phyloP scores from a whole-genome alignment of 1,284 basidiomycete genomes.

The Ceratobasidium sp. region DNA sequence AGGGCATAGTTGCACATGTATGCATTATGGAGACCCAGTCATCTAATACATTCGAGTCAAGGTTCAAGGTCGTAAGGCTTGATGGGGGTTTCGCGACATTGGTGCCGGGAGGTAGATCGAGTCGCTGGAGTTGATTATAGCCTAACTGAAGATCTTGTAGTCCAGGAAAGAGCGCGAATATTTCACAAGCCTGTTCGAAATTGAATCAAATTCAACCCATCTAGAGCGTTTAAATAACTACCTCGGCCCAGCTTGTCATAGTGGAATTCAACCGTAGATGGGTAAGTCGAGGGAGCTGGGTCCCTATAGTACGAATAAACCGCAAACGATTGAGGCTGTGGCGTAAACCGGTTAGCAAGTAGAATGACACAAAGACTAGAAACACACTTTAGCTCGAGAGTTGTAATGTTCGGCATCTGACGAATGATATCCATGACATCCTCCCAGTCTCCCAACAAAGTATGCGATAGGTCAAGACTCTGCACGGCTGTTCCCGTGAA shows the following conservation, averaged over 20 bases:
- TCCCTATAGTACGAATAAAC: slow-evolving; percentile 15
- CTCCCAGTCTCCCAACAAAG: slow-evolving; percentile 80
- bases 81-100: slow-evolving; percentile 45
- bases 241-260: slow-evolving; percentile 76
- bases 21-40: slow-evolving; percentile 70
- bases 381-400: slow-evolving; percentile 81
- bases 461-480: slow-evolving; percentile 85
- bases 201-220: background rate
- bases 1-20: slow-evolving; percentile 64
- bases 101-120: slow-evolving; percentile 53
- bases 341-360: slow-evolving; percentile 43
- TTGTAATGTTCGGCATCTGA: slow-evolving; percentile 73
- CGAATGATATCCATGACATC: slow-evolving; percentile 72
- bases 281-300: slow-evolving; percentile 55
- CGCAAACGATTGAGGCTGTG: slow-evolving; percentile 72
- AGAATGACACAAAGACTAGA: slow-evolving; percentile 30
- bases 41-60: slow-evolving; percentile 77
- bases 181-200: slow-evolving; percentile 54
- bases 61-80: slow-evolving; percentile 71
- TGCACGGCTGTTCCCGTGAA: slow-evolving; percentile 69
- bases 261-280: slow-evolving; percentile 83
- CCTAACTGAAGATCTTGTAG: slow-evolving; percentile 80
- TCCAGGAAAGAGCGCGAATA: slow-evolving; percentile 69
- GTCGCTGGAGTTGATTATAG: slow-evolving; percentile 70
- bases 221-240: slow-evolving; percentile 54